Conservation (phyloP, 2,329 filamentous ascomycete species). For the Cladophialophora chaetospira region DNA sequence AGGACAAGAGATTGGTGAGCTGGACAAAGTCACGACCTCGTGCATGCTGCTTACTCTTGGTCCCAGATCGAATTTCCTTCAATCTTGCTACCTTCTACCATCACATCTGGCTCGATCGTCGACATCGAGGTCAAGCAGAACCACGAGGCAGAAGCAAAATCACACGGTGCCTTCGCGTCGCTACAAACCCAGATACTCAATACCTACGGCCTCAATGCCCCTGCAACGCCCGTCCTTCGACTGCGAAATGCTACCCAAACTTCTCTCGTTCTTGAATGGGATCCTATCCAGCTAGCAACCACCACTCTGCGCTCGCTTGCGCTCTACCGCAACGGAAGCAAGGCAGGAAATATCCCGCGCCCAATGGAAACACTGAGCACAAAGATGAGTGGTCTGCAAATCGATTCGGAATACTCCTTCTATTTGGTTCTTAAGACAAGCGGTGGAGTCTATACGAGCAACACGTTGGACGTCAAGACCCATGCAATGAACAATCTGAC, state of each 20-base stretch:
- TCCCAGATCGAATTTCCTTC: constrained; percentile 95
- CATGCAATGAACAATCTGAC: constrained; percentile 99
- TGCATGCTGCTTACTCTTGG: constrained; percentile 1
- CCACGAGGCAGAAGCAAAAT: constrained; percentile 70
- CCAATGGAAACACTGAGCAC: constrained; percentile 87
- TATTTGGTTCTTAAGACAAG: constrained; percentile 88
- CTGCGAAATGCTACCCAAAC: constrained; percentile 98
- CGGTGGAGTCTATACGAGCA: constrained; percentile 81
- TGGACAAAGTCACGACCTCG: not conserved
- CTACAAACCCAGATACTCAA: constrained; percentile 89
- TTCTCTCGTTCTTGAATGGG: constrained; percentile 98
- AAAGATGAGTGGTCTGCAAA: constrained; percentile 93
- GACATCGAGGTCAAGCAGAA: constrained; percentile 96
- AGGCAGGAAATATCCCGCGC: constrained; percentile 90
- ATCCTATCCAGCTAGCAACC: constrained; percentile 88
- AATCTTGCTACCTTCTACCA: constrained; percentile 91
- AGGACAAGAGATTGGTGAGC: constrained; percentile 91
- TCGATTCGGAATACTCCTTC: constrained; percentile 95
- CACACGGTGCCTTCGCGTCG: constrained; percentile 73
- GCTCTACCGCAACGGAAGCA: constrained; percentile 93
- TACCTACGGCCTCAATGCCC: constrained; percentile 80
- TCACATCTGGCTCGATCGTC: constrained; percentile 93
- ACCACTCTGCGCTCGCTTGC: constrained; percentile 87
- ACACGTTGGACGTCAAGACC: constrained; percentile 81
- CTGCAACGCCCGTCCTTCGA: constrained; percentile 74